Base-by-base conservation (phyloP, 2,329 filamentous ascomycete genomes). In the Fusarium graminum region DNA sequence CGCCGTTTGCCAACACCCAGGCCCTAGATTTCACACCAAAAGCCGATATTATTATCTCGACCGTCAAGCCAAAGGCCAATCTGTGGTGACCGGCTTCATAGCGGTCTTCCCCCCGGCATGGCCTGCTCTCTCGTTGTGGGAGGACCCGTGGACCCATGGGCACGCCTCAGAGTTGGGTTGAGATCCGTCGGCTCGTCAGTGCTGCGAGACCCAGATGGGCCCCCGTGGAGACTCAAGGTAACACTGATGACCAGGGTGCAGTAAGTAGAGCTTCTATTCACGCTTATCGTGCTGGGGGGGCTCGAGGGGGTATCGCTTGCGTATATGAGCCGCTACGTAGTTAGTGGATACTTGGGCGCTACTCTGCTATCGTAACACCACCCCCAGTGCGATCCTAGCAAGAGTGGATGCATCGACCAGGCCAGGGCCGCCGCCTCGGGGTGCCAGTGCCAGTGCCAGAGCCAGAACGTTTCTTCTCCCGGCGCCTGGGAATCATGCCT, bases 391-490 rank as follows among this genome's bases (percentile, higher is more conserved):
- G 67, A 68, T 68, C 59, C 72, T 75, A 77, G 72, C 65, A 75
- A 75, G 67, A 66, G 69, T 72, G 70, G 70, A 72, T 70, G 68
- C 73, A 74, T 75, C 67, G 70, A 74, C 72, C 73, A 74, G 68
- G 70, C 74, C 74, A 76, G 75, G 74, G 74, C 74, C 75, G 74
- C 73, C 75, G 74, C 72, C 76, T 75, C 71, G 74, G 74, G 72
- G 75, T 75, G 68, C 74, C 72, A 76, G 74, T 74, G 67, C 75
- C 72, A 76, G 75, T 75, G 68, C 74, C 72, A 76, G 74, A 74
- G 67, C 75, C 72, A 76, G 75, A 72, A 76, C 76, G 75, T 77
- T 78, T 78, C 74, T 78, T 77, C 74, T 76, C 72, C 73, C 75
- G 72, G 72, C 70, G 71, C 69, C 70, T 75, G 73, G 72, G 71